Base-by-base conservation (phyloP, 768 basidiomycete genomes). In the Crucibulum laeve region DNA sequence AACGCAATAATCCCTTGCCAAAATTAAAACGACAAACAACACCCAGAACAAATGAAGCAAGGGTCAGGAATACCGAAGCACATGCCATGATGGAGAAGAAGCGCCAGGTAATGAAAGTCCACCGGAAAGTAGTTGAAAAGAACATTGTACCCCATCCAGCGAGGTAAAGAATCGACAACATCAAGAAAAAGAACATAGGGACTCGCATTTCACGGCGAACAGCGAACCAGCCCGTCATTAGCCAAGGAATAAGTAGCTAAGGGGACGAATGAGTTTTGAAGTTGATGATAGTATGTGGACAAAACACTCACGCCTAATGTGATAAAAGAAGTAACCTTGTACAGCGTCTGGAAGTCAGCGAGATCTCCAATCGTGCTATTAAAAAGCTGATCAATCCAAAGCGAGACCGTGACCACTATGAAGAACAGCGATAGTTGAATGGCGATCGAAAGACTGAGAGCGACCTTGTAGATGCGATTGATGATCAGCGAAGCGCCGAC, bases 381-480 rank as follows among this genome's bases (percentile, higher is more conserved):
- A 59, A 74, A 78, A 37, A 89, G 67, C 51, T 84, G 84, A 56
- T 91, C 88, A 42, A 90, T 61, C 87, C 87, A 90, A 23, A 90
- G 68, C 8, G 76, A 79, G 19, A 84, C 79, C 2, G 85, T 76
- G 34, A 75, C 70, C 23, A 76, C 69, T 61, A 90, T 79, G 67
- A 90, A 91, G 71, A 89, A 91, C 35, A 87, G 48, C 18, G 80
- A 77, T n/a, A 91, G 65, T 54, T 89, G 88, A 38, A 89, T 79
- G 30, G 76, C 70, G 52, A 86, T 85, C 4, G 84, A 87, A 44
- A 89, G 64, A 13, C 73, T 65, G 30, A 89, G 71, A 44, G 88
- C 81, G 37, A 81, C 64, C 59, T 80, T 85, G 70, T 91, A 91
- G 47, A 86, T 61, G 25, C 80, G 76, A 60, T 84, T 86, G 63